Percentiles rank a stretch among this genome's conserved stretches.
These are phyloP conservation scores for Avena eriantha DNA, from an alignment of 176 grass and related monocot species.

Conservation along the genomic window DNA sequence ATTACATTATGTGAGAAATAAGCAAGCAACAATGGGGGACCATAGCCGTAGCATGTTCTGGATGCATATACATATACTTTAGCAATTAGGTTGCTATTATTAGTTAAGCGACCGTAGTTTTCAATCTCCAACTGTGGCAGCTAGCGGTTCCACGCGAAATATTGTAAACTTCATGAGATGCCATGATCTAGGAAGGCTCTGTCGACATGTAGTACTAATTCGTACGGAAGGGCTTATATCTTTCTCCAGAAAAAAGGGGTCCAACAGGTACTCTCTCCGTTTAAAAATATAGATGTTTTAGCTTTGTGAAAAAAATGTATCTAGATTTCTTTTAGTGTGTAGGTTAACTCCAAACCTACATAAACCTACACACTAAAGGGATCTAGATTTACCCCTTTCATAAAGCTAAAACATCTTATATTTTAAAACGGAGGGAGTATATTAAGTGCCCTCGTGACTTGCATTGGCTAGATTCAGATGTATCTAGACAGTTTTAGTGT, in stretches of 20 bases:
- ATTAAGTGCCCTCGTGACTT: no score
- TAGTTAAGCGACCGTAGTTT: background rate
- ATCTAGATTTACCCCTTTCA: no score
- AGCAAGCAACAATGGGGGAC: constrained; percentile 37
- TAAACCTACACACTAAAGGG: no score
- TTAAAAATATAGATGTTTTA: no score
- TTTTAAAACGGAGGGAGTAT: no score
- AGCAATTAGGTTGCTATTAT: background rate
- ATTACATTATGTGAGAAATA: constrained; percentile 28
- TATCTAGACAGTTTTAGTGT: no score
- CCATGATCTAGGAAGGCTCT: background rate
- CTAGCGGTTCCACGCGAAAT: background rate
- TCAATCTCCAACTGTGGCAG: background rate
- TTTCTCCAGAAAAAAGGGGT: background rate
- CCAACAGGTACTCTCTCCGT: no score
- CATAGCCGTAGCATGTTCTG: constrained; percentile 44
- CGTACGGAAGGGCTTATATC: background rate
- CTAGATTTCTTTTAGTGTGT: no score
- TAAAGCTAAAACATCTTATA: no score
- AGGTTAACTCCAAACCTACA: no score
- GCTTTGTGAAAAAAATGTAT: no score
- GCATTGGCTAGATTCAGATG: no score
- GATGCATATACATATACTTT: constrained; percentile 26
- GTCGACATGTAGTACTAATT: background rate
- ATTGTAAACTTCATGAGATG: constrained; percentile 1